These are phyloP conservation scores for Fusarium sp. DNA, from an alignment of 2,329 filamentous ascomycete species.

Conservation along the genomic window DNA sequence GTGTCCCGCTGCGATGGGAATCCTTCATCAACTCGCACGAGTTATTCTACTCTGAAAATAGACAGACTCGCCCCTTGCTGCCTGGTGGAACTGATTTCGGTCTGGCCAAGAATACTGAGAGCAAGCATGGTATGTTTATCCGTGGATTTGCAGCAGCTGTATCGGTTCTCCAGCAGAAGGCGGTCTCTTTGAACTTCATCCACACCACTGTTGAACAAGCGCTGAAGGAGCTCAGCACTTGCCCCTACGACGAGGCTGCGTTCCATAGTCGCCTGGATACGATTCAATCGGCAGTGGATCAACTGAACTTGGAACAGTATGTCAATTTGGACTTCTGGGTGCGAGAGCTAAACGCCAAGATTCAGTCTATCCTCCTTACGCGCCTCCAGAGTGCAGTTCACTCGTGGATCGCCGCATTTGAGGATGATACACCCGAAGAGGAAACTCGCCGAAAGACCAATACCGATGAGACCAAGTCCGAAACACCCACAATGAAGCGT, in stretches of 20 bases:
- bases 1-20: constrained; percentile 93
- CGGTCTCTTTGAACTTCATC: constrained; percentile 79
- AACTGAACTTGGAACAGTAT: constrained; percentile 95
- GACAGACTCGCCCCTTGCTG: constrained; percentile 57
- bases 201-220: constrained; percentile 85
- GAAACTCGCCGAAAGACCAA: constrained; percentile 62
- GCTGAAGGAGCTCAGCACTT: constrained; percentile 83
- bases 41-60: constrained; percentile 69
- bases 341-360: constrained; percentile 82
- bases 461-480: constrained; percentile 58
- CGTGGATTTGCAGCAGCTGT: constrained; percentile 90
- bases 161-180: constrained; percentile 88
- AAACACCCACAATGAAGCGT: constrained; percentile 73
- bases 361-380: constrained; percentile 81
- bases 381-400: constrained; percentile 86
- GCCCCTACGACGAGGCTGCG: constrained; percentile 80
- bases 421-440: constrained; percentile 66
- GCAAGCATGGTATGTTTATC: constrained; percentile 96
- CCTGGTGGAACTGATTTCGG: constrained; percentile 53
- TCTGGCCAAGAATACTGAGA: constrained; percentile 72
- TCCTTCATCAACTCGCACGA: constrained; percentile 98
- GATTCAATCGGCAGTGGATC: constrained; percentile 93
- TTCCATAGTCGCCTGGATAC: constrained; percentile 84
- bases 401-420: constrained; percentile 88
- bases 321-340: constrained; percentile 95